Evolutionary conservation across 2,329 filamentous ascomycete genomes (phyloP), one percentile per base, ranked within the genome.

Genomic region (Fusarium avenaceum): DNA sequence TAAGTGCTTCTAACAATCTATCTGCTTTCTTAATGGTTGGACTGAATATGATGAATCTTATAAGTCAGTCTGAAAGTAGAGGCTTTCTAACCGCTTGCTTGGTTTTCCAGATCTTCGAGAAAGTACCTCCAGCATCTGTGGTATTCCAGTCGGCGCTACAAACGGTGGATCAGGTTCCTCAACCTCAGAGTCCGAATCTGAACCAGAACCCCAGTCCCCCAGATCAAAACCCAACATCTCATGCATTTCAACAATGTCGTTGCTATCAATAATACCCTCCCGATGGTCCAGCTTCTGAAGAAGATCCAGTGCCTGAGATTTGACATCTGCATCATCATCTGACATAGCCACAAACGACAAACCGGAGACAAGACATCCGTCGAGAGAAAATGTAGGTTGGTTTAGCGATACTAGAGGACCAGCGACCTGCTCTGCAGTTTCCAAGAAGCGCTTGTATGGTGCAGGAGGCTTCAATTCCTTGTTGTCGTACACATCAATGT

Each of bases 191-290:
- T 20, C 44, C 0, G 32, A 61, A 2, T 14, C 50, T 28, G 19
- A 24, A 3, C 13, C 33, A 10, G 44, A 39, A 4, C 4, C 40
- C 24, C 30, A 40, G 7, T 59, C 15, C 4, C 42, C 50, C 10
- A 32, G 2, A 24, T 46, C 58, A 40, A 61, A 33, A 2, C 39
- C 46, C 38, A 17, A 8, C 4, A 58, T 14, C 4, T 17, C 26
- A 4, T 58, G 47, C 59, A 58, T 46, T n/a, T 47, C 60, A 5
- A 45, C 30, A 13, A 64, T 45, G 14, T 64, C 59, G n/a, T 58
- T 64, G 19, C 61, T 57, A 10, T 59, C 61, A 1, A 45, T 58
- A 2, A 47, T 64, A 5, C 59, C 59, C n/a, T 63, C 48, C 3
- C 57, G 35, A 43, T 63, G 59, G 8, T 63, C 19, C 3, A 63